phyloP scores from a whole-genome alignment of 345 rosid species.

The Syzygium grande region DNA sequence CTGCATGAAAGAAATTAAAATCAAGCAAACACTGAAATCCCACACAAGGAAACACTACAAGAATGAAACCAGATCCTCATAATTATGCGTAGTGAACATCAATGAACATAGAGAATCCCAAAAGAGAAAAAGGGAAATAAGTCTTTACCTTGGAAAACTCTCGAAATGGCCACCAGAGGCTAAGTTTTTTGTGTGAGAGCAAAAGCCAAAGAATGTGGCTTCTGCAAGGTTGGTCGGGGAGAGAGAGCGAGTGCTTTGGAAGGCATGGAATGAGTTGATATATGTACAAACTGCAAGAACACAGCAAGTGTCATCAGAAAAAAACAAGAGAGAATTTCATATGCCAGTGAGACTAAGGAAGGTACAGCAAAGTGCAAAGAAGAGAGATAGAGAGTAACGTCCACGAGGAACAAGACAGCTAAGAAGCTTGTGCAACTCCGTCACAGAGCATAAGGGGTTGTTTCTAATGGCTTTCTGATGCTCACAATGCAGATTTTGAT shows the following conservation, averaged over 20 bases:
- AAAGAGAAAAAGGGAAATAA: not conserved
- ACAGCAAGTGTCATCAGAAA: not conserved
- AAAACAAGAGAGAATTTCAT: not conserved
- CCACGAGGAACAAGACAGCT: not conserved
- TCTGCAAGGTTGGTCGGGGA: not conserved
- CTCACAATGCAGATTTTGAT: not conserved
- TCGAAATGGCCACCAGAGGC: not conserved
- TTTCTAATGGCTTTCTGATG: not conserved
- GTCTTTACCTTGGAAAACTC: not conserved
- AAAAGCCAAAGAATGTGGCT: not conserved
- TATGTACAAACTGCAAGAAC: not conserved
- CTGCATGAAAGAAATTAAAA: not conserved
- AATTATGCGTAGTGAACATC: not conserved
- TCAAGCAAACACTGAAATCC: not conserved
- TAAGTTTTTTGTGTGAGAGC: not conserved
- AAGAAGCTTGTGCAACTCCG: not conserved
- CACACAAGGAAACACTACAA: not conserved
- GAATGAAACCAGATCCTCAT: not conserved
- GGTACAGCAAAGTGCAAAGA: not conserved
- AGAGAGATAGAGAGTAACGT: not conserved
- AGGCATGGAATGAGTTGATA: not conserved
- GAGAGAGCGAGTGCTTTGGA: not conserved
- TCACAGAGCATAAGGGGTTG: not conserved
- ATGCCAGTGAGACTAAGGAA: not conserved
- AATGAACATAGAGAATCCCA: not conserved